A percentile compares a stretch with the other conserved stretches of the same genome.
Conservation (phyloP, 495 filamentous ascomycete genomes). For the Aspergillus taichungensis region DNA sequence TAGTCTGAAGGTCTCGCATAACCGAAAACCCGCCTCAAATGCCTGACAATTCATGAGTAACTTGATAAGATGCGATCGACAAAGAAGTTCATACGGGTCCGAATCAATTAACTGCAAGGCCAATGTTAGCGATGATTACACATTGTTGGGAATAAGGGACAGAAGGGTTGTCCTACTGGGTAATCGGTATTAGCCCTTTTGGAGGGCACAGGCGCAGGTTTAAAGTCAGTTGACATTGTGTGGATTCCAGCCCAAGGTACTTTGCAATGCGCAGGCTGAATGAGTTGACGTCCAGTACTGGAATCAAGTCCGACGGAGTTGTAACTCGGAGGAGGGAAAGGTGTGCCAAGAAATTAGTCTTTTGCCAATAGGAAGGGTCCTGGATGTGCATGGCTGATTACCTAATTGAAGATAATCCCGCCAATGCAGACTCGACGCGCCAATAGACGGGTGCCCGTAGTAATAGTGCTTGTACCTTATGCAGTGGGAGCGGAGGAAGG, state of each 20-base stretch:
- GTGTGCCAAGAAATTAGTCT: slow-evolving; percentile 14
- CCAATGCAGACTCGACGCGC: too few relatives aligned
- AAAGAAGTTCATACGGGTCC: slow-evolving; percentile 67
- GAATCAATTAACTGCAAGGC: slow-evolving; percentile 79
- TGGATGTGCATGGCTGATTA: neutral
- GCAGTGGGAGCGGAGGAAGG: too few relatives aligned
- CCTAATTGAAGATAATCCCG: slow-evolving; percentile 4
- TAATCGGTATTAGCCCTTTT: slow-evolving; percentile 68
- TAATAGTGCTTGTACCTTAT: too few relatives aligned
- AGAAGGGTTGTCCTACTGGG: slow-evolving; percentile 49
- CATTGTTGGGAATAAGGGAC: slow-evolving; percentile 3
- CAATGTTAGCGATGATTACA: slow-evolving; percentile 20
- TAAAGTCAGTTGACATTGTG: slow-evolving; percentile 51
- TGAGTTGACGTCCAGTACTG: neutral
- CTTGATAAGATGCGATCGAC: slow-evolving; percentile 2
- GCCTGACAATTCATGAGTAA: slow-evolving; percentile 46
- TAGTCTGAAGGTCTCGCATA: slow-evolving; percentile 86
- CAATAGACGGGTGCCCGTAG: too few relatives aligned
- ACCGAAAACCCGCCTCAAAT: slow-evolving; percentile 76
- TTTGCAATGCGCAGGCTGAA: slow-evolving; percentile 1
- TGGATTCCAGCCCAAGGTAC: slow-evolving; percentile 8
- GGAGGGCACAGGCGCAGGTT: slow-evolving; percentile 58
- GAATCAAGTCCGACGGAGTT: slow-evolving; percentile 4
- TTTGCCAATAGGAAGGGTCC: neutral
- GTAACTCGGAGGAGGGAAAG: slow-evolving; percentile 19